phyloP scores from a whole-genome alignment of 2,329 filamentous ascomycete species.

The Chrysoporthe austroafricana region DNA sequence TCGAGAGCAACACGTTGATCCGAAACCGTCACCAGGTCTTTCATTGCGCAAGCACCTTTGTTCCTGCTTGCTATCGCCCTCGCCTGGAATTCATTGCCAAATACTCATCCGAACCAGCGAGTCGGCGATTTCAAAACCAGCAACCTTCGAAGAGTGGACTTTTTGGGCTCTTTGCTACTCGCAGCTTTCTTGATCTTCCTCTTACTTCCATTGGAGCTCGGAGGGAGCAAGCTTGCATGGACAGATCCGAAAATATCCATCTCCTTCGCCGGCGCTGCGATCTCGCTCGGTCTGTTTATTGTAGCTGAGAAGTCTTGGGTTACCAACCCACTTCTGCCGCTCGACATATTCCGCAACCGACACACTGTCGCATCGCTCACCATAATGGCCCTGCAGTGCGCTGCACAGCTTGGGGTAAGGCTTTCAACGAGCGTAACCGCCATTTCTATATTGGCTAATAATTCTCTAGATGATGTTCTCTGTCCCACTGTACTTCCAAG shows the following conservation, averaged over 20 bases:
- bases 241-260: conserved; percentile 39
- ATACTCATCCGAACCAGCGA: conserved; percentile 17
- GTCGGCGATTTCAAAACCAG: conserved; percentile 31
- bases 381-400: conserved; percentile 56
- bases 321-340: conserved; percentile 61
- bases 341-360: conserved; percentile 55
- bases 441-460: background rate
- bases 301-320: conserved; percentile 44
- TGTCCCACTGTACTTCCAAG: conserved; percentile 72
- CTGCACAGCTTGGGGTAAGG: conserved; percentile 61
- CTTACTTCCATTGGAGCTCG: conserved; percentile 46
- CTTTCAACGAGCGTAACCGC: conserved; percentile 22
- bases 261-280: conserved; percentile 37
- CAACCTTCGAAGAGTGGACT: conserved; percentile 59
- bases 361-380: conserved; percentile 58
- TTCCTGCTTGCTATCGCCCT: conserved; percentile 52
- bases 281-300: conserved; percentile 41
- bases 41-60: conserved; percentile 61
- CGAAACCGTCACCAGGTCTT: conserved; percentile 47
- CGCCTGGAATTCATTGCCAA: conserved; percentile 42
- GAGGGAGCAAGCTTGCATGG: conserved; percentile 45
- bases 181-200: conserved; percentile 41
- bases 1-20: background rate
- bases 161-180: conserved; percentile 56
- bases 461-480: conserved; percentile 60